phyloP scores from a whole-genome alignment of 176 grass and related monocot genomes.

The bread wheat (Triticum aestivum) region DNA sequence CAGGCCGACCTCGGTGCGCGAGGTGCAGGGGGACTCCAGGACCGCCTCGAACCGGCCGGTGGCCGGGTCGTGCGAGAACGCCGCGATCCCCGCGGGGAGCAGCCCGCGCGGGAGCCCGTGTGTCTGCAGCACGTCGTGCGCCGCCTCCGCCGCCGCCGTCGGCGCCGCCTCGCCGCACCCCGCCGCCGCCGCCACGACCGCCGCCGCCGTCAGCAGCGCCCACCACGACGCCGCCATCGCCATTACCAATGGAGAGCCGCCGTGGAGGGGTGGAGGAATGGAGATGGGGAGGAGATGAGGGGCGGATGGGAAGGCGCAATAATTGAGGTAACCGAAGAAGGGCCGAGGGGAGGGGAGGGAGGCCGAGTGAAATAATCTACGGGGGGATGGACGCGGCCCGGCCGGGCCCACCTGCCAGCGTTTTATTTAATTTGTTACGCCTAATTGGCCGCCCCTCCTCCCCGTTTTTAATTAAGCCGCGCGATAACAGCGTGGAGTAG shows the following conservation, averaged over 20 bases:
- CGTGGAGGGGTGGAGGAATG: background rate
- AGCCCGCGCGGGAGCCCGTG: conserved; percentile 55
- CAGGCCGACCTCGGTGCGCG: conserved; percentile 49
- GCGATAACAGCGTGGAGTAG: background rate
- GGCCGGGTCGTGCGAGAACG: conserved; percentile 39
- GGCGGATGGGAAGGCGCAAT: background rate
- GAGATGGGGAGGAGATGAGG: background rate
- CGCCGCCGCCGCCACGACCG: background rate
- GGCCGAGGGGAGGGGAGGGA: background rate
- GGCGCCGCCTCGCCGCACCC: background rate
- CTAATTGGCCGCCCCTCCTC: background rate
- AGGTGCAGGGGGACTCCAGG: conserved; percentile 50
- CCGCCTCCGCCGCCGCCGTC: conserved; percentile 22
- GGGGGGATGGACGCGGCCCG: background rate
- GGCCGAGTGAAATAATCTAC: background rate
- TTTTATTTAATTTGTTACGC: background rate
- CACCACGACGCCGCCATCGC: conserved; percentile 6
- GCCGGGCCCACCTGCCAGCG: too few species aligned
- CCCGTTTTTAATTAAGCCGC: background rate
- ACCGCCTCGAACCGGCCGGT: conserved; percentile 55
- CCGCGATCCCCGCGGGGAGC: conserved; percentile 50
- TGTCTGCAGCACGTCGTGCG: conserved; percentile 46
- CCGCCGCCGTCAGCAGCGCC: background rate
- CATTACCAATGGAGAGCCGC: conserved; percentile 7
- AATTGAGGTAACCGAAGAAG: background rate